These are phyloP conservation scores for Agaricus subrufescens DNA, from an alignment of 768 basidiomycete genomes.

Conservation along the genomic window DNA sequence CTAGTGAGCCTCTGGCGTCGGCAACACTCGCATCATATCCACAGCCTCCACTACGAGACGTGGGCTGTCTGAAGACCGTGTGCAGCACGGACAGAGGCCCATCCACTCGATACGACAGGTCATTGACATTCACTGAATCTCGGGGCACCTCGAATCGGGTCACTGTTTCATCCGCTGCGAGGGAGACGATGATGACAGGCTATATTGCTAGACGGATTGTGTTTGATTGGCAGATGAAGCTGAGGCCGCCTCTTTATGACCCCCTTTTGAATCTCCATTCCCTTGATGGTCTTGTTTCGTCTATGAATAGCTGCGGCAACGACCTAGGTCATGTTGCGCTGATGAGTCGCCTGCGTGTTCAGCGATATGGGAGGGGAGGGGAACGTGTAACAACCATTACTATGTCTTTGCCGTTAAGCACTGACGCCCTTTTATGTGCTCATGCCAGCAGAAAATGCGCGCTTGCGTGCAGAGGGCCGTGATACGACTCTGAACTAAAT, in stretches of 20 bases:
- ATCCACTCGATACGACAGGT: background rate
- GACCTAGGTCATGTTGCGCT: background rate
- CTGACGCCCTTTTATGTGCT: no score
- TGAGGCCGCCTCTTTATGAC: background rate
- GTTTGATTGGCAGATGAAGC: conserved; percentile 8
- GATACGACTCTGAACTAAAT: conserved; percentile 1
- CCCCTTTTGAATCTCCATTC: background rate
- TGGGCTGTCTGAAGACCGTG: conserved; percentile 44
- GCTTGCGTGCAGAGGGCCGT: background rate
- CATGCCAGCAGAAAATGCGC: no score
- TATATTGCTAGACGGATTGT: background rate
- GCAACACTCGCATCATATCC: background rate
- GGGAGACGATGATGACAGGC: conserved; percentile 9
- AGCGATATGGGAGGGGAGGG: no score
- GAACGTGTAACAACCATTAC: no score
- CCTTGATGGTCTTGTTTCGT: background rate
- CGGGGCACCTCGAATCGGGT: conserved; percentile 22
- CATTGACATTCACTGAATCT: no score
- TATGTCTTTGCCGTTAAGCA: no score
- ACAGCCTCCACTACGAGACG: conserved; percentile 19
- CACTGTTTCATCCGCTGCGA: conserved; percentile 29
- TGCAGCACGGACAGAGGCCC: conserved; percentile 42
- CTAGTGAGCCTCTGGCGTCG: background rate
- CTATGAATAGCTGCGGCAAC: background rate
- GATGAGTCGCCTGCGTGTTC: no score